A percentile compares a stretch with the other conserved stretches of the same genome.
Conservation (phyloP, 495 filamentous ascomycete genomes). For the Podospora conica region DNA sequence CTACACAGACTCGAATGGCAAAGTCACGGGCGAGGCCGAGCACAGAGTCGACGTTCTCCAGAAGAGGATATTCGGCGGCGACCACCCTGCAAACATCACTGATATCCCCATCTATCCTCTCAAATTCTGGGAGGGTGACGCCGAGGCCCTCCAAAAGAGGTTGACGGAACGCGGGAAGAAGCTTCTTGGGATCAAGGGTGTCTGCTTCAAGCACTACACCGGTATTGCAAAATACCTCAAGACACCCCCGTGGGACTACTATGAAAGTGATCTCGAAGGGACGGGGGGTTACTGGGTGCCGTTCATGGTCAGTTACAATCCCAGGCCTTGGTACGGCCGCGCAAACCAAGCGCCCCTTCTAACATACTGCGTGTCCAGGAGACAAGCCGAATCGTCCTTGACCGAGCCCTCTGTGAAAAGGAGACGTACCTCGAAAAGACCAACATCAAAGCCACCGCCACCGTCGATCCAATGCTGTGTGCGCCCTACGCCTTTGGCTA, state of each 20-base stretch:
- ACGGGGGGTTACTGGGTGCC: neutral
- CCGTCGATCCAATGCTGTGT: slow-evolving; percentile 32
- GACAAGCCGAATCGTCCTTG: too few species aligned
- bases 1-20: neutral
- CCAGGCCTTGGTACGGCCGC: too few species aligned
- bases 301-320: neutral
- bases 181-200: neutral
- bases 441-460: neutral
- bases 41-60: neutral
- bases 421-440: too few species aligned
- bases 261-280: neutral
- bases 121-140: neutral
- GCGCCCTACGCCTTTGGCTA: slow-evolving; percentile 67
- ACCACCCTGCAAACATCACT: neutral
- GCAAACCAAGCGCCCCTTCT: too few species aligned
- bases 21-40: neutral
- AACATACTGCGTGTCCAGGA: too few species aligned
- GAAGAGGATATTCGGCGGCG: neutral
- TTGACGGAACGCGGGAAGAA: neutral
- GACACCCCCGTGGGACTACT: neutral
- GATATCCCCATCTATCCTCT: neutral
- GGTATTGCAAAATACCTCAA: neutral
- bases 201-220: neutral
- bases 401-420: too few species aligned
- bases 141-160: neutral